Base-by-base conservation (phyloP, 1,139 yeast genomes). In the Yamadazyma diddensiae region DNA sequence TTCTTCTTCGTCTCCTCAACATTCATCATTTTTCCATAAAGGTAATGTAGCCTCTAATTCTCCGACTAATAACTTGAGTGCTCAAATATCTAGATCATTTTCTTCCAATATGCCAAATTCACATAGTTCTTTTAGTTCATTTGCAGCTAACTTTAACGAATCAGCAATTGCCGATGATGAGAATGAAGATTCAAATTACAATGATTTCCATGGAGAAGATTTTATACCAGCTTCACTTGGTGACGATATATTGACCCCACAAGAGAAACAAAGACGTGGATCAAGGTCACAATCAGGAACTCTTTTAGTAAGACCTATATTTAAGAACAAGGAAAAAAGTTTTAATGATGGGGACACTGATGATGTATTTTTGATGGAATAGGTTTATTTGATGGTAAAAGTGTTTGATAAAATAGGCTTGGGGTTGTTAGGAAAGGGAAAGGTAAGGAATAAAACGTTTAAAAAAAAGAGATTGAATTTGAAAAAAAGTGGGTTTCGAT, bases 191-290 rank as follows among this genome's bases (percentile, higher is more conserved):
- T 8, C 10, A 11, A 15, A 15, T 24, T 26, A 13, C 12, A 9
- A 47, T 19, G 56, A 46, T 13, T 51, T 70, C 13, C 73, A 66
- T 46, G 82, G 72, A 38, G 88, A 83, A 43, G 94, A 84, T 49
- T 82, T 76, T 47, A 85, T 86, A 2, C 95, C 95, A 2, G 79
- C 81, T 1, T 73, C 87, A 15, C 60, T 86, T 26, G 73, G 79
- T 13, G 94, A 84, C 46, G 62, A 84, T 33, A 63, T 69, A 15
- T 61, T 86, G 29, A 85, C 95, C 1, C 94, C 94, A 0, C 86
- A 80, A 45, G 94, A 86, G 51, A 59, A 82, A 18, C 60, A 62
- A 40, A 62, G 94, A 38, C 66, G 94, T 30, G 81, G 74, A 39
- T 79, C 87, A 5, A 62, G 83, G 32, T 70, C 74, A 6, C 73